Evolutionary conservation across 768 basidiomycete genomes (phyloP).

Genomic region (Rhizopogon vinicolor): DNA sequence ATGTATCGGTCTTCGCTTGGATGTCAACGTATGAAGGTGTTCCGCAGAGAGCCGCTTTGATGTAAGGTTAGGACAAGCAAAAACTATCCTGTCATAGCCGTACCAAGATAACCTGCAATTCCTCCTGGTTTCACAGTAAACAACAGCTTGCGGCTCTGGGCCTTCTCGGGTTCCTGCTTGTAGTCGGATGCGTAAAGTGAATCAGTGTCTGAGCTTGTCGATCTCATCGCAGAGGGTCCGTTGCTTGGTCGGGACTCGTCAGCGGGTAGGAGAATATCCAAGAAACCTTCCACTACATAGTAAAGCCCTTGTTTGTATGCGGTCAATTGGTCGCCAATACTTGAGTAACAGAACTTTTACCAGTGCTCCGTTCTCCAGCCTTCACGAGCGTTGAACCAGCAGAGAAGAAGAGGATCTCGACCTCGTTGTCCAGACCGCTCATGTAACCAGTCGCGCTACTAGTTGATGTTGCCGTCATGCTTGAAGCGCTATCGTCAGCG

Average conservation of each 20-base stretch:
- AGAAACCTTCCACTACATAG: conserved; percentile 93
- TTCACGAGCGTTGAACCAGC: conserved; percentile 83
- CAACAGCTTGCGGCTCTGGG: conserved; percentile 57
- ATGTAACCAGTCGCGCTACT: conserved; percentile 50
- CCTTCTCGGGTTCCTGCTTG: conserved; percentile 24
- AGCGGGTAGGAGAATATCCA: conserved; percentile 81
- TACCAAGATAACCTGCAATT: conserved; percentile 93
- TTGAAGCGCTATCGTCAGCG: conserved; percentile 64
- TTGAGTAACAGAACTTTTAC: conserved; percentile 30
- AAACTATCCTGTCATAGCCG: conserved; percentile 6
- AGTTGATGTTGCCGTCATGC: conserved; percentile 57
- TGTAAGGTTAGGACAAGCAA: conserved; percentile 1
- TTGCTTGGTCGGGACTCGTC: conserved; percentile 24
- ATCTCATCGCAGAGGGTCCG: conserved; percentile 5
- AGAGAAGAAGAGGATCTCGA: conserved; percentile 91
- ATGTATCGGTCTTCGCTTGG: conserved; percentile 95
- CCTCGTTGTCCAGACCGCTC: conserved; percentile 90
- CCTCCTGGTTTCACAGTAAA: conserved; percentile 98
- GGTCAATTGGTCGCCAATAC: conserved; percentile 5
- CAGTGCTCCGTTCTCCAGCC: conserved; percentile 87
- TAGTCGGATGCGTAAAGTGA: conserved; percentile 31
- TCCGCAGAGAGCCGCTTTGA: conserved; percentile 78
- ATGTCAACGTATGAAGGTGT: conserved; percentile 97
- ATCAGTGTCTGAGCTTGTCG: conserved; percentile 29
- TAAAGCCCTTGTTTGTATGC: conserved; percentile 55